Base-by-base conservation (phyloP, 768 basidiomycete species). In the Erythrobasidium yunnanense region DNA sequence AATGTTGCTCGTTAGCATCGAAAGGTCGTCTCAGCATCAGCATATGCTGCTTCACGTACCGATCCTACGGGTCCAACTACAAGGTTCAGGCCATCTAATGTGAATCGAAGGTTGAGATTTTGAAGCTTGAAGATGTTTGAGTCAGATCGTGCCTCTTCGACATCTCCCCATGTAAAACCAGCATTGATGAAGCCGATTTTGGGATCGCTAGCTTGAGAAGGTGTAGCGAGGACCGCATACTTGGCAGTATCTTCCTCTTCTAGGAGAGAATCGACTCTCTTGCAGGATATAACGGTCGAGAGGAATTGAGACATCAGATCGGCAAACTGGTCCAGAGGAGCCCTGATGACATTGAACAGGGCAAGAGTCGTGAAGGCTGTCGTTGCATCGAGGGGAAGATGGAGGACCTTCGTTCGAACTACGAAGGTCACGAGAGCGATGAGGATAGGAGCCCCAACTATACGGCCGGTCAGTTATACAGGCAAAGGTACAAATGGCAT, bases 71-170 rank as follows among this genome's bases (percentile, higher is more conserved):
- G 35, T 0, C 73, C 73, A 27, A 57, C 42, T 4, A 73, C 46
- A 50, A 72, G 66, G 22, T 11, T 84, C 83, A 20, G 85, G 85
- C 1, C 82, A 75, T n/a, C 86, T 83, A 68, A 78, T 0, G 86
- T 84, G 69, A 89, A 87, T 1, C 58, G 71, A 50, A 87, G 70
- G 68, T 83, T 75, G 65, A 88, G 72, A 23, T 85, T 82, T 3
- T 82, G 81, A 7, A 73, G 58, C 55, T 66, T 66, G 65, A 73
- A 73, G 60, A 87, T 73, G 32, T 83, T 81, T 1, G 82, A 81
- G 46, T 72, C 69, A 1, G 27, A n/a, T 7, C 66, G 13, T 0
- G 70, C 69, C 1, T 49, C 30, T 4, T 67, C 58, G 17, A 62
- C 71, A 23, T 55, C 55, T 1, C 67, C 60, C 71, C 70, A 74